Evolutionary conservation across 2,329 filamentous ascomycete species (phyloP).

Genomic region (Venturia nashicola): DNA sequence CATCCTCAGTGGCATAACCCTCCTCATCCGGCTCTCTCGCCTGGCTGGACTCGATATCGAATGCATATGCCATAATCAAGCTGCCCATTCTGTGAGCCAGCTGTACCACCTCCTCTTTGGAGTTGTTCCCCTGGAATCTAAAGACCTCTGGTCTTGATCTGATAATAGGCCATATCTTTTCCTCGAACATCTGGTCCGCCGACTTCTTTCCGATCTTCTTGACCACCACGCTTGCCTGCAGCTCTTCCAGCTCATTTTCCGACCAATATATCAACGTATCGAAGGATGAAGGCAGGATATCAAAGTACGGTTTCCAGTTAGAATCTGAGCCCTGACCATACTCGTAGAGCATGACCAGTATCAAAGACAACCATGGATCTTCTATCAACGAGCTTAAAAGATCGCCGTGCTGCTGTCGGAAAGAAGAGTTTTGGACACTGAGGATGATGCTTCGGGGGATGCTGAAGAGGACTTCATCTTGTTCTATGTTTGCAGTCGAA

Average conservation of each 20-base stretch:
- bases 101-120: slow-evolving; percentile 31
- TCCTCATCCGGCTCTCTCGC: slow-evolving; percentile 46
- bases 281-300: slow-evolving; percentile 58
- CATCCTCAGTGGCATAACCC: slow-evolving; percentile 33
- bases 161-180: slow-evolving; percentile 43
- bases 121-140: slow-evolving; percentile 24
- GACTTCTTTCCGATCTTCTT: slow-evolving; percentile 62
- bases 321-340: slow-evolving; percentile 47
- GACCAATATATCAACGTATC: slow-evolving; percentile 89
- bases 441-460: slow-evolving; percentile 64
- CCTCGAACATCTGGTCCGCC: slow-evolving; percentile 58
- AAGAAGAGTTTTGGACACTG: slow-evolving; percentile 57
- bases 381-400: slow-evolving; percentile 18
- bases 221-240: slow-evolving; percentile 67
- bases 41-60: slow-evolving; percentile 53
- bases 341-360: slow-evolving; percentile 69
- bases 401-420: slow-evolving; percentile 41
- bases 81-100: slow-evolving; percentile 72
- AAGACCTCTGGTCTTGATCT: slow-evolving; percentile 25
- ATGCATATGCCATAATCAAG: slow-evolving; percentile 86
- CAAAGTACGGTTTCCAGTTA: slow-evolving; percentile 66
- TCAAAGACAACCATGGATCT: slow-evolving; percentile 44
- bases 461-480: slow-evolving; percentile 51
- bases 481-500: not conserved
- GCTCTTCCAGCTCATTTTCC: slow-evolving; percentile 51